Percentiles rank a stretch among this genome's conserved stretches.
Conservation (phyloP, 129 eudicot species). For the Mikania micrantha region DNA sequence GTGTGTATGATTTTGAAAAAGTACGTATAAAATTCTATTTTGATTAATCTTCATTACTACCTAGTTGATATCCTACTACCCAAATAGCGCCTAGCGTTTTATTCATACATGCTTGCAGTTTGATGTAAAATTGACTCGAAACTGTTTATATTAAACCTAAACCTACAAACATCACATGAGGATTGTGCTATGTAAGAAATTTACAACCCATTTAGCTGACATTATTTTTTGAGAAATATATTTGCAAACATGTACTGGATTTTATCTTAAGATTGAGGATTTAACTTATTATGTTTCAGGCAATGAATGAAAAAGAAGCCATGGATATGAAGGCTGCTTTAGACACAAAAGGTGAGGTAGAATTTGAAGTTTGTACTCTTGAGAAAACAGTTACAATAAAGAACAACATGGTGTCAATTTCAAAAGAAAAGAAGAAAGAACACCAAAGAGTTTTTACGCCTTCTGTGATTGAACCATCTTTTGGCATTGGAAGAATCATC, state of each 20-base stretch:
- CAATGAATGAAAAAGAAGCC: conserved; percentile 64
- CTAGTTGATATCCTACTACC: too few species aligned
- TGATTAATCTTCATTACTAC: too few species aligned
- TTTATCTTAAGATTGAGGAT: background rate
- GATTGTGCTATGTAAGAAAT: background rate
- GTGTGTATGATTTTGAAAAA: too few species aligned
- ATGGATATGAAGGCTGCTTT: conserved; percentile 54
- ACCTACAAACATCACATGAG: background rate
- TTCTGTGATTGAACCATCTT: conserved; percentile 79
- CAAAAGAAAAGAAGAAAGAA: conserved; percentile 67
- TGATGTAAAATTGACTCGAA: background rate
- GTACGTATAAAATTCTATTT: too few species aligned
- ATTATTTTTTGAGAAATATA: background rate
- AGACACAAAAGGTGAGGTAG: conserved; percentile 59
- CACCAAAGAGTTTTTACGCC: conserved; percentile 79
- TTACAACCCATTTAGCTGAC: background rate
- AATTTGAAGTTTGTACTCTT: conserved; percentile 58
- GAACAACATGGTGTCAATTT: conserved; percentile 54
- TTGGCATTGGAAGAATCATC: conserved; percentile 81
- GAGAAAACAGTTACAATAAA: conserved; percentile 42
- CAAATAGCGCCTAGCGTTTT: too few species aligned
- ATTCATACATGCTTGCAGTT: too few species aligned
- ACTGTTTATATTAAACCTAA: background rate
- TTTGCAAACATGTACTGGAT: background rate
- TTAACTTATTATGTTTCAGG: conserved; percentile 18